Base-by-base conservation (phyloP, 805 yeast species). In the Pachysolen tannophilus region DNA sequence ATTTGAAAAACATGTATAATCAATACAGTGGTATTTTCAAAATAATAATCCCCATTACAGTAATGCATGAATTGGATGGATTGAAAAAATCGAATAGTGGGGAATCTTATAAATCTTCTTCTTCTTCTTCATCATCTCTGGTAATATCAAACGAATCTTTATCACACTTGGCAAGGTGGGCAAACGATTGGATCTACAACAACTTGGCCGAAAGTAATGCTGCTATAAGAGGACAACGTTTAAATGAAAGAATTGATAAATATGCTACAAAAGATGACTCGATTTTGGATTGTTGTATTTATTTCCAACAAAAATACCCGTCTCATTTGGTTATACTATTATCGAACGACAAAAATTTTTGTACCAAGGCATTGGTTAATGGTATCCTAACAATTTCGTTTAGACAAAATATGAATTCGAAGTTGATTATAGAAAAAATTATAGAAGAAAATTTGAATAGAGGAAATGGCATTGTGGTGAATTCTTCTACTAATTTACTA, bases 291-390 rank as follows among this genome's bases (percentile, higher is more conserved):
- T 86, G 95, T 52, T 82, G 94, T 46, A 48, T 81, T 18, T 86
- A 69, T 49, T 76, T 79, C 38, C 65, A 69, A 40, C 55, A 60
- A 9, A 54, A 56, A 10, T 43, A 52, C 33, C 45, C 55, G 4
- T 13, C 35, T 2, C 46, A 52, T 21, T 48, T 74, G 40, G 81
- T 80, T 6, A 67, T 87, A 2, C 53, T 84, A 18, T 48, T 87
- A 40, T 80, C 95, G 0, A 83, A 88, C 51, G 97, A 88, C 53
- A 81, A 77, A 45, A 88, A 87, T 50, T 62, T 88, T 7, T 85
- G 96, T 53, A 54, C 73, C 42, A 82, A 82, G 53, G 94, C 95
- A 0, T 56, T 86, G 30, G 56, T 79, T 3, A 78, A 84, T 47
- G 77, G 65, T 3, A 51, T 82, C 0, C 55, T 76, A 29, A 85